Conservation (phyloP, 176 grass and related monocot genomes). For the Urochloa ruziziensis region DNA sequence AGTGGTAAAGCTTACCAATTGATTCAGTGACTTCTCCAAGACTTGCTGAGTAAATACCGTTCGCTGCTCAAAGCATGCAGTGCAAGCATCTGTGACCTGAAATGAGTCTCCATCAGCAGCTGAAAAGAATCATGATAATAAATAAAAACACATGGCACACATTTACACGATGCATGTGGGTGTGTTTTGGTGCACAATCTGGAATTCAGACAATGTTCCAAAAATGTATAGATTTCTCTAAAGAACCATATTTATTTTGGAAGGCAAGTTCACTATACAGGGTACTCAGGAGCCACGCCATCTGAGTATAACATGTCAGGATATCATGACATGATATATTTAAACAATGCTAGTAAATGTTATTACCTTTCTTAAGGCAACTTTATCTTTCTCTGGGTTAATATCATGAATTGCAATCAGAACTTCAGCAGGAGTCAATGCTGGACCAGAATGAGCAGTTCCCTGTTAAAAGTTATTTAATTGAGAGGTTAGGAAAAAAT, state of each 20-base stretch:
- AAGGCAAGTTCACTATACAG: neutral
- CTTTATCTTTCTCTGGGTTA: conserved; percentile 79
- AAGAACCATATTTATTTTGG: neutral
- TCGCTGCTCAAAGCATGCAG: conserved; percentile 94
- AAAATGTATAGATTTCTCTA: neutral
- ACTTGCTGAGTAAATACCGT: conserved; percentile 99
- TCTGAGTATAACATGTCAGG: neutral
- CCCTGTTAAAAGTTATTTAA: conserved; percentile 49
- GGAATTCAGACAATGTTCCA: neutral
- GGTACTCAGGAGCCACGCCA: neutral
- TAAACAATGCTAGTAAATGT: conserved; percentile 21
- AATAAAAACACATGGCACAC: neutral
- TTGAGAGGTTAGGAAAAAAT: neutral
- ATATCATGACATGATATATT: neutral
- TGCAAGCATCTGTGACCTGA: conserved; percentile 98
- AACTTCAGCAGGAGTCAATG: conserved; percentile 94
- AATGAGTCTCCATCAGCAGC: conserved; percentile 26
- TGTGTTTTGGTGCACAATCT: conserved; percentile 1
- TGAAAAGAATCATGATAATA: conserved; percentile 4
- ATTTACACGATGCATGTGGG: neutral
- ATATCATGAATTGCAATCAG: conserved; percentile 99
- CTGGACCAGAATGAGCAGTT: conserved; percentile 94
- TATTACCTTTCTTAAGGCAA: conserved; percentile 86
- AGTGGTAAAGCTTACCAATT: conserved; percentile 58
- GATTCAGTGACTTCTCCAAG: conserved; percentile 82